phyloP scores from a whole-genome alignment of 192 early-diverging fungal species.

The Coemansia sp. region DNA sequence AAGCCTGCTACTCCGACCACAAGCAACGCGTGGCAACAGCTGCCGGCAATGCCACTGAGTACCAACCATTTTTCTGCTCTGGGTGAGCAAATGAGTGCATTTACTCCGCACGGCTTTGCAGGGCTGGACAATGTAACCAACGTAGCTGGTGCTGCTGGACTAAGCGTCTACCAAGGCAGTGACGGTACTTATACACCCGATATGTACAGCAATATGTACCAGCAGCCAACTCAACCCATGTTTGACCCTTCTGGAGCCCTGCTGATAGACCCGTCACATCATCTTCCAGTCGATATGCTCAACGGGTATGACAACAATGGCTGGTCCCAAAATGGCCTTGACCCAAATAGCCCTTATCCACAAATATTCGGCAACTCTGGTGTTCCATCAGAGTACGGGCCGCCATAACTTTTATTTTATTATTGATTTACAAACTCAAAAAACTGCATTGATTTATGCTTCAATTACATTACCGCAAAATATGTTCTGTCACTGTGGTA shows the following conservation, averaged over 20 bases:
- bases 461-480: background rate
- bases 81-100: background rate
- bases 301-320: constrained; percentile 5
- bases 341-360: constrained; percentile 11
- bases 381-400: constrained; percentile 20
- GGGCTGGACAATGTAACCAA: background rate
- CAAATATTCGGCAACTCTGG: constrained; percentile 15
- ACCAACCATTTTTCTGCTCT: background rate
- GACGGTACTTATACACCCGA: background rate
- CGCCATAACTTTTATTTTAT: constrained; percentile 4
- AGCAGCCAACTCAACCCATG: constrained; percentile 4
- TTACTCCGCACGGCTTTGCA: background rate
- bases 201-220: background rate
- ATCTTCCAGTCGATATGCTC: constrained; percentile 8
- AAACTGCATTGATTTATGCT: background rate
- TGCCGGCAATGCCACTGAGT: background rate
- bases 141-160: background rate
- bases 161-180: background rate
- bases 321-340: constrained; percentile 12
- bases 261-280: constrained; percentile 4
- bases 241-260: background rate
- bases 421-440: background rate
- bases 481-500: no score
- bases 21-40: constrained; percentile 2
- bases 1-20: background rate